Percentiles rank a stretch among this genome's conserved stretches.
These are phyloP conservation scores for Neonectria hederae DNA, from an alignment of 2,329 filamentous ascomycete genomes.

Conservation along the genomic window DNA sequence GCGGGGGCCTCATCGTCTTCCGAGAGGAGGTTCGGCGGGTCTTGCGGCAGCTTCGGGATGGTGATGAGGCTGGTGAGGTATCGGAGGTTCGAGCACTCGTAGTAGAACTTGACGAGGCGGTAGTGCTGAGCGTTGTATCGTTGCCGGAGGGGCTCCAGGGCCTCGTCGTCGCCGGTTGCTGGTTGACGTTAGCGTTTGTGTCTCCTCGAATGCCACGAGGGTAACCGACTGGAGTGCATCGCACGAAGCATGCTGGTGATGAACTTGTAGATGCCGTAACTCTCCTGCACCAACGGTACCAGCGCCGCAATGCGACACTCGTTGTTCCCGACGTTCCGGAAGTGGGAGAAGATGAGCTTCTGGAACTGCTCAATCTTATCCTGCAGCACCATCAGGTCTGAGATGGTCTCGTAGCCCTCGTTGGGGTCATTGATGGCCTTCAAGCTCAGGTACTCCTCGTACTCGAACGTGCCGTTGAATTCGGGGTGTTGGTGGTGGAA, in stretches of 20 bases:
- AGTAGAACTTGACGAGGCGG: slow-evolving; percentile 96
- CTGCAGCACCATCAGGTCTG: slow-evolving; percentile 94
- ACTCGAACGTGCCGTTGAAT: slow-evolving; percentile 98
- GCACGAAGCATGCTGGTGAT: slow-evolving; percentile 99
- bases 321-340: slow-evolving; percentile 90
- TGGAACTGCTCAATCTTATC: slow-evolving; percentile 99
- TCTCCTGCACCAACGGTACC: slow-evolving; percentile 94
- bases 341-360: slow-evolving; percentile 97
- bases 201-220: not conserved
- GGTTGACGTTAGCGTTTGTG: slow-evolving; percentile 28
- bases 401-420: slow-evolving; percentile 96
- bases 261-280: slow-evolving; percentile 99
- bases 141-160: slow-evolving; percentile 84
- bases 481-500: slow-evolving; percentile 97
- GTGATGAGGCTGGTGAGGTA: slow-evolving; percentile 97
- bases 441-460: slow-evolving; percentile 97
- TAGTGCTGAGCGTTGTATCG: slow-evolving; percentile 97
- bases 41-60: slow-evolving; percentile 93
- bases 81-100: slow-evolving; percentile 96
- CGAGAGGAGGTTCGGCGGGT: slow-evolving; percentile 86
- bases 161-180: slow-evolving; percentile 94
- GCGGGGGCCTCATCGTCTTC: slow-evolving; percentile 87
- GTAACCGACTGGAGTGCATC: slow-evolving; percentile 86
- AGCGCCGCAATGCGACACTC: slow-evolving; percentile 95
- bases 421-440: slow-evolving; percentile 99